phyloP scores from a whole-genome alignment of 1,284 basidiomycete genomes.

The Fistulinella cinereoalba region DNA sequence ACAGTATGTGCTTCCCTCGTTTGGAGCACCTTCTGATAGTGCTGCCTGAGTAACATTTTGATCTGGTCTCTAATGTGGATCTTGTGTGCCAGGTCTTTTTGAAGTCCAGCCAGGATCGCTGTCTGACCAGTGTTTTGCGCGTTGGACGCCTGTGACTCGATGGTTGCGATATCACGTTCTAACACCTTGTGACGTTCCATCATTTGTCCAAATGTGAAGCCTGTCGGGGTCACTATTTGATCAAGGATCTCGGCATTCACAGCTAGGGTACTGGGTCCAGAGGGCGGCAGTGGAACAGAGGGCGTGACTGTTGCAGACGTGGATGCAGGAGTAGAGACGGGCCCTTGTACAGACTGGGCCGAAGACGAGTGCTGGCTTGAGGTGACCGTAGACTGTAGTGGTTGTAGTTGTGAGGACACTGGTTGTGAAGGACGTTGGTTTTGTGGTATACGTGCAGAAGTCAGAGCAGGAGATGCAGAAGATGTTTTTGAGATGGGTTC shows the following conservation, averaged over 20 bases:
- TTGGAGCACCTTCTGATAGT: constrained; percentile 15
- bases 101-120: constrained; percentile 9
- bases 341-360: constrained; percentile 7
- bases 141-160: constrained; percentile 14
- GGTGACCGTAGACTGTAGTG: constrained; percentile 3
- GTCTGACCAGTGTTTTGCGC: constrained; percentile 20
- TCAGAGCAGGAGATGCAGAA: constrained; percentile 26
- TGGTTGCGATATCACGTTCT: constrained; percentile 11
- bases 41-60: constrained; percentile 11
- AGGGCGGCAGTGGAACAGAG: constrained; percentile 8
- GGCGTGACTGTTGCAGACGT: constrained; percentile 9
- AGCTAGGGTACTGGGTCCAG: constrained; percentile 8
- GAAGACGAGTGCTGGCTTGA: constrained; percentile 14
- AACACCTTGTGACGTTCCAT: constrained; percentile 21
- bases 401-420: constrained; percentile 12
- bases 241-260: constrained; percentile 14
- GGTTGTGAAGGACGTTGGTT: constrained; percentile 18
- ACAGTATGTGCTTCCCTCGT: constrained; percentile 12
- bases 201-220: constrained; percentile 22
- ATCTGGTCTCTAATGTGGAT: constrained; percentile 9
- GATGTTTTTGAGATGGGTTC: constrained; percentile 23
- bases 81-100: constrained; percentile 9
- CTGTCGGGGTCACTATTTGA: constrained; percentile 11
- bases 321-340: constrained; percentile 6
- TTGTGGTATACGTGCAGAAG: constrained; percentile 18